Conservation (phyloP, 179 eudicot genomes). For the Pouteria campechiana region DNA sequence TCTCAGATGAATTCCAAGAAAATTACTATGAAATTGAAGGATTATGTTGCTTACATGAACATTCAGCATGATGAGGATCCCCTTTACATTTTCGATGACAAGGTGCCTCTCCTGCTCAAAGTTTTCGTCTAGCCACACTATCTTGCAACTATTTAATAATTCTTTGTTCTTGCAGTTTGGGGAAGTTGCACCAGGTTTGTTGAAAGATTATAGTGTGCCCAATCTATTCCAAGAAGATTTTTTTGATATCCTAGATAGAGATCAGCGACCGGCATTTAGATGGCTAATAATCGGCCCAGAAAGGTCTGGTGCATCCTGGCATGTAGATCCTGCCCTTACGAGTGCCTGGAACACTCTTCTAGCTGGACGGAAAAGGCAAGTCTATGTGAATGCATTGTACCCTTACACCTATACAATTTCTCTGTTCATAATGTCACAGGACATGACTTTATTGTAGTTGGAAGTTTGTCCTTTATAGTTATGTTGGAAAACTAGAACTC, state of each 20-base stretch:
- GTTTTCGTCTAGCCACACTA: not conserved
- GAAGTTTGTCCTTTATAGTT: too few species aligned
- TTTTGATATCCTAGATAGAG: conserved; percentile 68
- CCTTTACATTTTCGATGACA: conserved; percentile 85
- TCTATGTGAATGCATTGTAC: too few species aligned
- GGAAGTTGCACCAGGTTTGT: conserved; percentile 64
- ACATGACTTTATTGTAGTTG: too few species aligned
- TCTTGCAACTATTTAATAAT: not conserved
- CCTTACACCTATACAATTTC: too few species aligned
- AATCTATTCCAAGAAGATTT: conserved; percentile 80
- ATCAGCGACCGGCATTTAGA: conserved; percentile 76
- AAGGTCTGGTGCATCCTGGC: conserved; percentile 99
- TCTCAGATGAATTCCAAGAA: conserved; percentile 76
- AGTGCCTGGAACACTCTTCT: conserved; percentile 99
- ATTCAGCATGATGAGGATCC: conserved; percentile 97
- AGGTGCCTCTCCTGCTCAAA: conserved; percentile 30
- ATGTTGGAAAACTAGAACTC: too few species aligned
- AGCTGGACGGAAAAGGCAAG: conserved; percentile 89
- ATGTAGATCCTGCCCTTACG: conserved; percentile 99
- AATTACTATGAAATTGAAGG: conserved; percentile 64
- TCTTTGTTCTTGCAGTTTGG: conserved; percentile 60
- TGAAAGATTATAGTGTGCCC: conserved; percentile 86
- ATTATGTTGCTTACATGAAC: conserved; percentile 76
- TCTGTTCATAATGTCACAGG: too few species aligned
- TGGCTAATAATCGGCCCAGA: conserved; percentile 98